Evolutionary conservation across 257 asterid genomes (phyloP), one percentile per base, ranked within the genome.

Genomic region (Paraleonurus japonicus): DNA sequence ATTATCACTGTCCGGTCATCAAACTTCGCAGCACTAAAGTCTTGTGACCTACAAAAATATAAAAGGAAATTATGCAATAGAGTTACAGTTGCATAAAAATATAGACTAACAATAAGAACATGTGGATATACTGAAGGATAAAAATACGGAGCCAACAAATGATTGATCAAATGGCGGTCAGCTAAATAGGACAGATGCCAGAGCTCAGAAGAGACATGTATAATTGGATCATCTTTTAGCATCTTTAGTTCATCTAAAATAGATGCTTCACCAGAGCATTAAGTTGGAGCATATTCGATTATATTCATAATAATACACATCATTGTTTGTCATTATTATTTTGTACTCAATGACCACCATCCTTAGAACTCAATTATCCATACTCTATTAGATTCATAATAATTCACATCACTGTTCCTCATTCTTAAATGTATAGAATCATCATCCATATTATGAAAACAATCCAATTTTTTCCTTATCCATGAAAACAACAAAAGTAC

Each of bases 1-100:
- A 95, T 88, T 65, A 95, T 86, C 80, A 95, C 90, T 12, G 99
- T 95, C 32, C 89, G 83, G 71, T 95, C 98, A 79, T 95, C 99
- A 85, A 92, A 95, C 63, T 79, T 85, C 19, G 86, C 95, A 82
- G 89, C 89, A 79, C 99, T 95, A 82, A 95, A 95, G 80, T 88
- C 99, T 70, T 89, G 97, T 10, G 92, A 83, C 89, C 99, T 95
- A 68, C 12, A 48, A 69, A 69, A 65, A 77, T 5, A 74, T 63
- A 73, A 66, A 71, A 53, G 51, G 64, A 71, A 58, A 68, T 72
- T 51, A 73, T 61, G 45, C 27, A 24, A 41, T 12, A 62, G 61
- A 39, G 55, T 45, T 35, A 59, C 7, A 77, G 22, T 17, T 9
- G 4, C 24, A 30, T 2, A 62, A 35, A 41, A 67, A 80, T n/a